phyloP scores from a whole-genome alignment of 768 basidiomycete species.

The Tulasnella sp. region DNA sequence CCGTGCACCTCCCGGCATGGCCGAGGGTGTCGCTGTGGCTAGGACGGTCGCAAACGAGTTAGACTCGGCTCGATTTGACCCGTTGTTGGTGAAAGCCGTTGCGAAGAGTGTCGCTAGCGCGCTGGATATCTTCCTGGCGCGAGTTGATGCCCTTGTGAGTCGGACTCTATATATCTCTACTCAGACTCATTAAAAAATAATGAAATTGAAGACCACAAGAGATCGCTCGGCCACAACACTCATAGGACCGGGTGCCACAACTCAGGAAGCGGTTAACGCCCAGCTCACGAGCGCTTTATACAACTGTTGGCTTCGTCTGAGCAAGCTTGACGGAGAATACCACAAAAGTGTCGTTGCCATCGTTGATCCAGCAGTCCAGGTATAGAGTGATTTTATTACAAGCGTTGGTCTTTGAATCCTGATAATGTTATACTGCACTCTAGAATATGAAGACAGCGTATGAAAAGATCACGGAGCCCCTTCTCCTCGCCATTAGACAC shows the following conservation, averaged over 20 bases:
- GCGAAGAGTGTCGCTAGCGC: slow-evolving; percentile 61
- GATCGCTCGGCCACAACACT: slow-evolving; percentile 73
- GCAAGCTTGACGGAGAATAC: slow-evolving; percentile 59
- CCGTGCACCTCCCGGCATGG: slow-evolving; percentile 57
- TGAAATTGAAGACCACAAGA: slow-evolving; percentile 44
- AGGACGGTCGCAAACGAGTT: slow-evolving; percentile 81
- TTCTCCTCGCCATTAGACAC: slow-evolving; percentile 59
- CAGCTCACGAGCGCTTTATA: slow-evolving; percentile 71
- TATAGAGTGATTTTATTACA: slow-evolving; percentile 28
- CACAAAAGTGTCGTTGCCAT: slow-evolving; percentile 44
- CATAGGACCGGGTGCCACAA: slow-evolving; percentile 64
- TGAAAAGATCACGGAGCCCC: slow-evolving; percentile 48
- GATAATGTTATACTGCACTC: neutral
- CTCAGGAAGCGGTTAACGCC: slow-evolving; percentile 68
- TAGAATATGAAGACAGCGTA: slow-evolving; percentile 46
- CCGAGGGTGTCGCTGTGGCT: slow-evolving; percentile 68
- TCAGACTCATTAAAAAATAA: neutral
- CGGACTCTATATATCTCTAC: neutral
- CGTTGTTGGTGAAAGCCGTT: slow-evolving; percentile 67
- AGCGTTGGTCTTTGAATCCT: neutral
- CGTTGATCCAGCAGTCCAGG: slow-evolving; percentile 49
- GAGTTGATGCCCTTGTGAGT: slow-evolving; percentile 62
- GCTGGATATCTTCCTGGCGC: slow-evolving; percentile 55
- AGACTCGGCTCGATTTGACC: slow-evolving; percentile 88
- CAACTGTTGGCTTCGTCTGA: slow-evolving; percentile 59